phyloP scores from a whole-genome alignment of 441 rosid genomes.

The Erysimum cheiri region DNA sequence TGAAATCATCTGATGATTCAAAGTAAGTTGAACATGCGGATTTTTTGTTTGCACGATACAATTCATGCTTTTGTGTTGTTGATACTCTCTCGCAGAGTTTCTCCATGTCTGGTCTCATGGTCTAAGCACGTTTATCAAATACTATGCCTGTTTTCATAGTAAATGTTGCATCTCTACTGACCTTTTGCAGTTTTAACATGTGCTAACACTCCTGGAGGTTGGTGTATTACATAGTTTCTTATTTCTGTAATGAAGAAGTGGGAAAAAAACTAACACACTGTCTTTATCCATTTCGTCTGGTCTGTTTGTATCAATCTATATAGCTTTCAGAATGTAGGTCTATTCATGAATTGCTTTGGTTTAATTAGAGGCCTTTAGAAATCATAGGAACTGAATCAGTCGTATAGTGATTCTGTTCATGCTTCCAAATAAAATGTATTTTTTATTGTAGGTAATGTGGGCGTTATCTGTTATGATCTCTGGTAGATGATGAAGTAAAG shows the following conservation, averaged over 20 bases:
- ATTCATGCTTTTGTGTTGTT: neutral
- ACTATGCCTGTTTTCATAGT: slow-evolving; percentile 1
- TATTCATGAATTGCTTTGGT: neutral
- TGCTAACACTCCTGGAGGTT: slow-evolving; percentile 29
- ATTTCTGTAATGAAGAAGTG: too few relatives aligned
- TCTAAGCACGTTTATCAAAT: neutral
- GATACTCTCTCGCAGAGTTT: neutral
- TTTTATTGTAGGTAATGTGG: slow-evolving; percentile 99
- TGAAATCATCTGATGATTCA: slow-evolving; percentile 45
- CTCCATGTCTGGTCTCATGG: slow-evolving; percentile 18
- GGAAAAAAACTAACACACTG: too few relatives aligned
- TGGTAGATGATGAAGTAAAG: slow-evolving; percentile 97
- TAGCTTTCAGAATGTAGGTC: slow-evolving; percentile 11
- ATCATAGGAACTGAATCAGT: slow-evolving; percentile 36
- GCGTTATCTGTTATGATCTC: slow-evolving; percentile 94
- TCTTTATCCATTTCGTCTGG: neutral
- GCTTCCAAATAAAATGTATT: slow-evolving; percentile 84
- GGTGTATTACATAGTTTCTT: neutral
- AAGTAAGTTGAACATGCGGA: slow-evolving; percentile 39
- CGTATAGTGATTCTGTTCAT: slow-evolving; percentile 63
- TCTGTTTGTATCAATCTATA: slow-evolving; percentile 5
- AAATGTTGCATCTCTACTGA: slow-evolving; percentile 14
- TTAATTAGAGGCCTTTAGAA: slow-evolving; percentile 16
- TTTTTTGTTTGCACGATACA: slow-evolving; percentile 31
- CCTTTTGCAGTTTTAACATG: slow-evolving; percentile 25